Evolutionary conservation across 768 basidiomycete genomes (phyloP), one percentile per base, ranked within the genome.

Genomic region (Boletus edulis): DNA sequence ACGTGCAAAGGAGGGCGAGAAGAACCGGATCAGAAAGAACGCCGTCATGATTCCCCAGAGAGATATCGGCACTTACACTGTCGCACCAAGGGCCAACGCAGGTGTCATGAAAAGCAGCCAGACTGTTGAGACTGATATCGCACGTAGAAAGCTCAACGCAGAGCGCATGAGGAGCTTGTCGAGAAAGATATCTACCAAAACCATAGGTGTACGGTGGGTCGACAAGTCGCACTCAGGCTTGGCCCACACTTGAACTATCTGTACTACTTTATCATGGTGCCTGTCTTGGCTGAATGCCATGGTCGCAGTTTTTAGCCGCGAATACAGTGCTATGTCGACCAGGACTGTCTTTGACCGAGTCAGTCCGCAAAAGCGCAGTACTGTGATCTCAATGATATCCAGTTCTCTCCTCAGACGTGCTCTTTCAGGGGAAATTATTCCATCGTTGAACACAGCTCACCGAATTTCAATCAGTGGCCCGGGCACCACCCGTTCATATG

Each of bases 1-100:
- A 11, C 77, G 83, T 50, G 86, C 83, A 32, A 81, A 78, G 66
- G 84, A 84, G 62, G 76, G 72, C 55, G 90, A 92, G 62, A 89
- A 82, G 75, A 77, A 80, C 46, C 76, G 85, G 18, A 81, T 86
- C 51, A 78, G 83, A 67, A 86, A 83, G 78, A 89, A 94, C 52
- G 88, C 89, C 3, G 92, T 94, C 34, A 80, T 82, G 75, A 92
- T 95, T 52, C 92, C 93, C 3, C 81, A 89, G 68, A 75, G 85
- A 50, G 81, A 88, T 54, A 66, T 92, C 14, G 85, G 87, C 48
- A 87, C 76, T 55, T 95, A 92, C 70, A 88, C 87, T 0, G 82
- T 94, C 27, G 92, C 91, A 39, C 92, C 92, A 9, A 81, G 72
- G 67, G 62, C 69, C 49, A 84, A 80, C 49, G 72, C 78, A 5